Base-by-base conservation (phyloP, 495 filamentous ascomycete species). In the Neurospora sp. region DNA sequence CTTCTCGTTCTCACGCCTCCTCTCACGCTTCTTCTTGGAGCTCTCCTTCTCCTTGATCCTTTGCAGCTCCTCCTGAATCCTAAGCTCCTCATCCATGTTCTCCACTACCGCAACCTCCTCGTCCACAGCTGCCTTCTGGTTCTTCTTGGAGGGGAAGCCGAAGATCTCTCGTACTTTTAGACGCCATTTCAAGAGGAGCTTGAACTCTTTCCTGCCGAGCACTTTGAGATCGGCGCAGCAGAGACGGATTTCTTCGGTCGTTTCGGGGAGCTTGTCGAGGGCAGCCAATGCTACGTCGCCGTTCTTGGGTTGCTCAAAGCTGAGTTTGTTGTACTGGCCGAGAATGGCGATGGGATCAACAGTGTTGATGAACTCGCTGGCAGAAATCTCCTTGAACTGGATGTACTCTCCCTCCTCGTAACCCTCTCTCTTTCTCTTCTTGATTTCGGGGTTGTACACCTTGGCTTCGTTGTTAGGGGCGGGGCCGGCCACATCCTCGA, bases 401-500 rank as follows among this genome's bases (percentile, higher is more conserved):
- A 89, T 94, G 78, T 92, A 97, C 75, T 99, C 92, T 39, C 94
- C 96, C 80, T 98, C 96, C 78, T 97, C 94, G 76, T 99, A 99
- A 85, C 96, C 96, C 70, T 96, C 94, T 83, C 96, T 87, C 89
- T 96, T 98, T 37, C 96, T 86, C 88, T 97, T 98, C 88, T 97
- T 98, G 76, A 92, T 85, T 81, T 99, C 96, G 0, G 96, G 96
- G 76, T 98, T 96, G 85, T 96, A 99, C 3, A 99, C 96, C 79
- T 95, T 96, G 37, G 95, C 96, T 81, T 99, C 96, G 77, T 97
- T 94, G 80, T 98, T 98, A 11, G 95, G 94, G 6, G 94, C 91
- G 17, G 92, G 90, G 73, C 92, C 93, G 2, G 91, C 86, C n/a
- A 98, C 85, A 82, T 99, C 96, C 59, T 96, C 95, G 80, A 99